Conservation (phyloP, 108 stramenopile genomes). For the Nitzschia sp. region DNA sequence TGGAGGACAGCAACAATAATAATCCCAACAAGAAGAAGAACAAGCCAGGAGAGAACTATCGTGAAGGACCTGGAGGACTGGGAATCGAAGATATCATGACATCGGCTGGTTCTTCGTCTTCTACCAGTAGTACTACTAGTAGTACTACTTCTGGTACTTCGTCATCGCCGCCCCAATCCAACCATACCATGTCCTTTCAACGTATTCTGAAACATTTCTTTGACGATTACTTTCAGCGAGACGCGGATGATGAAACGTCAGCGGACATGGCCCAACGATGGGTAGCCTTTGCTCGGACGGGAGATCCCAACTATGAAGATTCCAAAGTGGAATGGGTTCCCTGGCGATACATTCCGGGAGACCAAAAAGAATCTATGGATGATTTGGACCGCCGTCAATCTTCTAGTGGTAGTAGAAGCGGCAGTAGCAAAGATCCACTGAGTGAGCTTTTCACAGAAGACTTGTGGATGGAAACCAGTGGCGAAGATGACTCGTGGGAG, state of each 20-base stretch:
- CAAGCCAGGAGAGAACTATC: no score
- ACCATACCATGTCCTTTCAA: conserved; percentile 44
- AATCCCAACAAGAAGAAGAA: not conserved
- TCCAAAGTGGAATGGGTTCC: conserved; percentile 56
- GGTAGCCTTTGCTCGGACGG: conserved; percentile 53
- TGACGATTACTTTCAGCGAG: conserved; percentile 64
- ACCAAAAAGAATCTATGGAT: not conserved
- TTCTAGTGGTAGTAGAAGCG: no score
- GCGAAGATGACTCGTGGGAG: conserved; percentile 18
- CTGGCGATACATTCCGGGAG: conserved; percentile 48
- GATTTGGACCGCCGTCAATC: no score
- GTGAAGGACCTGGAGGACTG: not conserved
- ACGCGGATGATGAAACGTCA: conserved; percentile 69
- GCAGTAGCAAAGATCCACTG: not conserved
- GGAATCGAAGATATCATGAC: no score
- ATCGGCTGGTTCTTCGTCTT: not conserved
- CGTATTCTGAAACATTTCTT: conserved; percentile 55
- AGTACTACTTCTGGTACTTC: not conserved
- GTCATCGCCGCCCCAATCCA: conserved; percentile 10
- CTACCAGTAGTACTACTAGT: not conserved
- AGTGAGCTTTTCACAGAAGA: not conserved
- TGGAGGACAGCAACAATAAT: conserved; percentile 22
- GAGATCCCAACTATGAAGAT: conserved; percentile 63
- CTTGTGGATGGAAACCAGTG: conserved; percentile 3
- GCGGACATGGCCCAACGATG: conserved; percentile 63